These are phyloP conservation scores for Actinomortierella wolfii DNA, from an alignment of 371 early-diverging fungal species.

Conservation along the genomic window DNA sequence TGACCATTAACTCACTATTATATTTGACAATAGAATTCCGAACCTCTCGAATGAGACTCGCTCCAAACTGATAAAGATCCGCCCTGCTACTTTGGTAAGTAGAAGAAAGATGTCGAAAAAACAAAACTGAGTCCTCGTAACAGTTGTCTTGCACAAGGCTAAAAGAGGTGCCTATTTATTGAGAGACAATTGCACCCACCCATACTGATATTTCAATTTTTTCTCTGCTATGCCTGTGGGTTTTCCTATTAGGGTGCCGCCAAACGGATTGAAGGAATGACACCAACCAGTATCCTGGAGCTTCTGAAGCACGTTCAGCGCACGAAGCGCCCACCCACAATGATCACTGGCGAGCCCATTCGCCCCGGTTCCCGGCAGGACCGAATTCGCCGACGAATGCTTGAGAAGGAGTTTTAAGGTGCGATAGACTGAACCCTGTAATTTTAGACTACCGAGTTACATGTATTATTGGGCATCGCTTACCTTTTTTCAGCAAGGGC, in stretches of 20 bases:
- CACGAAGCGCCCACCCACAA: slow-evolving; percentile 29
- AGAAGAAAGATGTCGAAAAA: neutral
- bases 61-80: slow-evolving; percentile 65
- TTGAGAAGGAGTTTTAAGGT: slow-evolving; percentile 30
- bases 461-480: too few relatives aligned
- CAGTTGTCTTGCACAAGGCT: too few relatives aligned
- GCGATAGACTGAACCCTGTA: neutral
- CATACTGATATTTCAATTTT: neutral
- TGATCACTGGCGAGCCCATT: slow-evolving; percentile 22
- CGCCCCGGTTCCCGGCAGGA: slow-evolving; percentile 32
- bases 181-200: too few relatives aligned
- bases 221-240: neutral
- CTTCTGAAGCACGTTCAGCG: slow-evolving; percentile 65
- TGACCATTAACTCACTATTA: neutral
- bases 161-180: too few relatives aligned
- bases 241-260: slow-evolving; percentile 67
- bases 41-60: slow-evolving; percentile 77
- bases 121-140: too few relatives aligned
- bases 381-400: slow-evolving; percentile 26
- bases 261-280: slow-evolving; percentile 86
- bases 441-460: too few relatives aligned
- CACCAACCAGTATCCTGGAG: slow-evolving; percentile 76
- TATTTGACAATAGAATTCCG: slow-evolving; percentile 50
- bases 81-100: slow-evolving; percentile 75
- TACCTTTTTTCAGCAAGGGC: too few relatives aligned